Evolutionary conservation across 108 stramenopile species (phyloP).

Genomic region (Pseudonitzschia pungens): DNA sequence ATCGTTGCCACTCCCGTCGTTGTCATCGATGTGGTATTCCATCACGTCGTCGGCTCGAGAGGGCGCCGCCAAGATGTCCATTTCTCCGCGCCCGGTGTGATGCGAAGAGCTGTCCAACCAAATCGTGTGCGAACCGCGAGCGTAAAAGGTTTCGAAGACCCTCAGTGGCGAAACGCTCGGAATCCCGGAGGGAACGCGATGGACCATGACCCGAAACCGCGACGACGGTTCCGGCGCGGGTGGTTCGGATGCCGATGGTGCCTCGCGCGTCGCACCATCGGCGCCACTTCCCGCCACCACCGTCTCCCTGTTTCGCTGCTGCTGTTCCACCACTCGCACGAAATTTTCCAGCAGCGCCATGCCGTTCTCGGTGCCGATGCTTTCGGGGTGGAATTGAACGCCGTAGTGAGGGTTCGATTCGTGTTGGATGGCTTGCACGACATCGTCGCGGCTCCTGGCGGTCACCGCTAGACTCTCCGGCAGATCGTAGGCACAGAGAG

Average conservation of each 20-base stretch:
- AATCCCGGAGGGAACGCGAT: not conserved
- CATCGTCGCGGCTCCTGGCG: slow-evolving; percentile 26
- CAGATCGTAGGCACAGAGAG: slow-evolving; percentile 57
- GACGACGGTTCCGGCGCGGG: not conserved
- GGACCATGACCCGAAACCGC: slow-evolving; percentile 27
- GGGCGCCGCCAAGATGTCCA: slow-evolving; percentile 38
- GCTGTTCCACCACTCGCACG: slow-evolving; percentile 40
- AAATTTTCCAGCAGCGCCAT: slow-evolving; percentile 60
- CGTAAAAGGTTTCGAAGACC: slow-evolving; percentile 31
- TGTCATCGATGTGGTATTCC: slow-evolving; percentile 30
- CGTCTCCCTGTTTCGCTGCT: not conserved
- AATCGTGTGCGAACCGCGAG: slow-evolving; percentile 43
- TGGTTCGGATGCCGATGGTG: not conserved
- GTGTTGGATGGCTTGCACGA: slow-evolving; percentile 85
- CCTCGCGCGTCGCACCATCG: too few species aligned
- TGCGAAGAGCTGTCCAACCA: slow-evolving; percentile 65
- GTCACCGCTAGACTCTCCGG: slow-evolving; percentile 25
- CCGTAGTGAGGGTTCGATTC: slow-evolving; percentile 81
- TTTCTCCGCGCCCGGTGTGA: slow-evolving; percentile 21
- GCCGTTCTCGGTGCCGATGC: slow-evolving; percentile 81
- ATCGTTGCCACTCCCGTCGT: slow-evolving; percentile 6
- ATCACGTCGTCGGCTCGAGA: slow-evolving; percentile 12
- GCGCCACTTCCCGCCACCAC: not conserved
- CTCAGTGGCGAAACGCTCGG: slow-evolving; percentile 12
- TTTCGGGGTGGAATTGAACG: slow-evolving; percentile 96